These are phyloP conservation scores for Aspergillus sp. DNA, from an alignment of 2,329 filamentous ascomycete species.

Conservation along the genomic window DNA sequence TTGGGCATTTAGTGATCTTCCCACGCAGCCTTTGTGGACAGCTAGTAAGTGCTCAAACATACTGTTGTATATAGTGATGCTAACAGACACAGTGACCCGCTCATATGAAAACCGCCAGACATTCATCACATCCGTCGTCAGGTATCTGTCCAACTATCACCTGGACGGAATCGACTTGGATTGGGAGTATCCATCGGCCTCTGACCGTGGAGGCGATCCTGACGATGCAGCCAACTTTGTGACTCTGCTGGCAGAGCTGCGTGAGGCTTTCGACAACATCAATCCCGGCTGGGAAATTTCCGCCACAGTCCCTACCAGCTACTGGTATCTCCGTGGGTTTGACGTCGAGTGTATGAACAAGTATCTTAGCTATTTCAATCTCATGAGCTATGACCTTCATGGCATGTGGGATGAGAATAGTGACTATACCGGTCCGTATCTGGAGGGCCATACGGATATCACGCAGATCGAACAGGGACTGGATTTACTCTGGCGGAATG, in stretches of 20 bases:
- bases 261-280: conserved; percentile 6
- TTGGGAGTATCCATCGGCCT: conserved; percentile 15
- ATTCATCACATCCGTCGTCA: neutral
- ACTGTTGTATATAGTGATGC: too few relatives aligned
- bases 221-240: conserved; percentile 14
- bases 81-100: too few relatives aligned
- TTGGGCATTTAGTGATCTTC: neutral
- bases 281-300: neutral
- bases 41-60: neutral
- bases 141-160: neutral
- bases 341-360: neutral
- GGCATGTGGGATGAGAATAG: conserved; percentile 2
- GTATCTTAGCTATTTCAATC: neutral
- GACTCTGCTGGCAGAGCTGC: conserved; percentile 6
- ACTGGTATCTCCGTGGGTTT: conserved; percentile 5
- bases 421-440: neutral
- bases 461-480: conserved; percentile 18
- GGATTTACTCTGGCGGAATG: conserved; percentile 42
- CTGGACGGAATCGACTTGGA: conserved; percentile 5
- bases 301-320: conserved; percentile 3
- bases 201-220: conserved; percentile 9
- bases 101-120: too few relatives aligned
- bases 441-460: too few relatives aligned
- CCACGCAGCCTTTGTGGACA: neutral
- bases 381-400: conserved; percentile 7